Evolutionary conservation across 495 filamentous ascomycete species (phyloP).

Genomic region (Xylaria intraflava): DNA sequence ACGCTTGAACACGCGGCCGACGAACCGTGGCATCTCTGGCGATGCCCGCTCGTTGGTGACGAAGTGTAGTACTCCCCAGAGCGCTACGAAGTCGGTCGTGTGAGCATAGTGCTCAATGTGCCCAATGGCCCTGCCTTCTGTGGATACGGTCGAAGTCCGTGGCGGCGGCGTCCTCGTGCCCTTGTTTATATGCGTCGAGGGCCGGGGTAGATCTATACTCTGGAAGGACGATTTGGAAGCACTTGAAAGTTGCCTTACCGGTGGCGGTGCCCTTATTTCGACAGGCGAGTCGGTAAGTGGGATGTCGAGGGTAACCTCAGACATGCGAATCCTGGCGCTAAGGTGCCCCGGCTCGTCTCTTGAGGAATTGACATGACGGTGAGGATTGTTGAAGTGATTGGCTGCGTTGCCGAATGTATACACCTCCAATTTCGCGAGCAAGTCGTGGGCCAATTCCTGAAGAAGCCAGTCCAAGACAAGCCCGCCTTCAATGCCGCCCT

Average conservation of each 20-base stretch:
- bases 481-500: slow-evolving; percentile 72
- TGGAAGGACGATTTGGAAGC: slow-evolving; percentile 9
- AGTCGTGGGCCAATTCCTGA: slow-evolving; percentile 61
- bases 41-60: slow-evolving; percentile 34
- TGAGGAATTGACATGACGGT: slow-evolving; percentile 33
- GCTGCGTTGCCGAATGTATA: slow-evolving; percentile 83
- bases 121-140: slow-evolving; percentile 46
- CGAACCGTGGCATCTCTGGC: slow-evolving; percentile 51
- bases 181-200: slow-evolving; percentile 6
- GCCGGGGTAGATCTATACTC: background rate
- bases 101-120: slow-evolving; percentile 87
- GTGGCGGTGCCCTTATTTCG: slow-evolving; percentile 11
- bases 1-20: slow-evolving; percentile 69
- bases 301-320: slow-evolving; percentile 12
- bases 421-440: slow-evolving; percentile 65
- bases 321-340: slow-evolving; percentile 1
- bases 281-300: slow-evolving; percentile 21
- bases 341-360: slow-evolving; percentile 19
- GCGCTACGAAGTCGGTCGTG: slow-evolving; percentile 64
- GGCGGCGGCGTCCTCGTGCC: slow-evolving; percentile 2
- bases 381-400: slow-evolving; percentile 85
- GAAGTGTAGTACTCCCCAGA: slow-evolving; percentile 70
- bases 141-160: slow-evolving; percentile 11
- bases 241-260: slow-evolving; percentile 12
- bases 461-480: slow-evolving; percentile 75